Evolutionary conservation across 2,329 filamentous ascomycete genomes (phyloP).

Genomic region (Ceratocystis diversiconidia): DNA sequence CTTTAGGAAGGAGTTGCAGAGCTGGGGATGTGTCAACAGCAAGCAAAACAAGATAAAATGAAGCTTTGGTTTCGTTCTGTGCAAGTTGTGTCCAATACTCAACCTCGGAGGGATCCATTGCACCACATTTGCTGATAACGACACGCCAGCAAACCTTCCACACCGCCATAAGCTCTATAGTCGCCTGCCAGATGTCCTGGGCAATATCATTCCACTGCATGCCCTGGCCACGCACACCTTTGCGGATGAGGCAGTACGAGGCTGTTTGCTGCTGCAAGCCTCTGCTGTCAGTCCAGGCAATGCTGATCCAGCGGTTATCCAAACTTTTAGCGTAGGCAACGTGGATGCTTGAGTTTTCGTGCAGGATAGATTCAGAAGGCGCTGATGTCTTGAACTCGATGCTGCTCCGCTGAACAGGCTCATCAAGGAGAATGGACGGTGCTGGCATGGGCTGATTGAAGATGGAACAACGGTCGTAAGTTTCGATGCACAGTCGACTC

Average conservation of each 20-base stretch:
- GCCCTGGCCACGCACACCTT: constrained; percentile 34
- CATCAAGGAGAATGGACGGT: constrained; percentile 59
- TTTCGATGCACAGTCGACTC: constrained; percentile 52
- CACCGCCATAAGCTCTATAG: constrained; percentile 54
- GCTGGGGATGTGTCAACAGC: constrained; percentile 52
- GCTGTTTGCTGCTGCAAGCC: constrained; percentile 59
- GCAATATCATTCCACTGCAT: constrained; percentile 49
- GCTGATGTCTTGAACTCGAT: constrained; percentile 63
- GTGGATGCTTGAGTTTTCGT: constrained; percentile 69
- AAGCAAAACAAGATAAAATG: constrained; percentile 43
- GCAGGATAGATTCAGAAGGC: constrained; percentile 57
- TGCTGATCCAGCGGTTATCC: constrained; percentile 64
- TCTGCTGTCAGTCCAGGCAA: constrained; percentile 66
- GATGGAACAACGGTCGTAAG: constrained; percentile 57
- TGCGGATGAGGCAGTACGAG: constrained; percentile 56
- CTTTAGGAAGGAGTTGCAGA: constrained; percentile 46
- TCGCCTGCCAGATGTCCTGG: constrained; percentile 65
- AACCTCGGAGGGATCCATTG: constrained; percentile 52
- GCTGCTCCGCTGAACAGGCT: constrained; percentile 47
- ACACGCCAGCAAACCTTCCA: constrained; percentile 65
- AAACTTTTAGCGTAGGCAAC: constrained; percentile 63
- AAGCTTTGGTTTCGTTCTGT: constrained; percentile 36
- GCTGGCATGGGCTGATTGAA: constrained; percentile 42
- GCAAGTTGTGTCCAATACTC: constrained; percentile 43
- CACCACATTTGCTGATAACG: constrained; percentile 56